Base-by-base conservation (phyloP, 805 yeast species). In the Yamadazyma paraphyllophila region DNA sequence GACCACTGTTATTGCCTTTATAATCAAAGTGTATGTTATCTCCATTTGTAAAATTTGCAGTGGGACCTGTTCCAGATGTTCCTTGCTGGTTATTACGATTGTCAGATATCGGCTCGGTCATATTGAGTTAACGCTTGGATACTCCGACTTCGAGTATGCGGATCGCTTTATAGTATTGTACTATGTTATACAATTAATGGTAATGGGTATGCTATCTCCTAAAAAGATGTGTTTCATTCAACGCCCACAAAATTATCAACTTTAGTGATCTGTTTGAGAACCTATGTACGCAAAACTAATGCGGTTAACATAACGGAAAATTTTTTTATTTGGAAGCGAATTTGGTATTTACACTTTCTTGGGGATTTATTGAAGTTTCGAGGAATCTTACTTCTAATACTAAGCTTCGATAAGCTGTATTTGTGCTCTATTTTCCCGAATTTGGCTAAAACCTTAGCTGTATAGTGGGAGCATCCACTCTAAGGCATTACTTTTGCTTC, bases 21-120 rank as follows among this genome's bases (percentile, higher is more conserved):
- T 59, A 59, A 27, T 60, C 65, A 48, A 70, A 68, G 44, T 66
- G 69, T 36, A 69, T 60, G 50, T 65, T 61, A 36, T 65, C 61
- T 12, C 74, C 74, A 33, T 51, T 51, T 16, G 45, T 51, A 32
- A 37, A 47, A 26, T 17, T 39, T 12, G 31, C 30, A 13, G 13
- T 24, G 15, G 43, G 31, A 13, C 13, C 26, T 4, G 12, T 26
- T 8, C 14, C 38, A 36, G 38, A 29, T 27, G 12, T 15, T 11
- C 36, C 13, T 14, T 27, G 40, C 33, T 37, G 32, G 30, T 27
- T 29, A 17, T 15, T 35, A n/a, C 27, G 13, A 13, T 17, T 31
- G 15, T 31, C 34, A 29, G 35, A 30, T 17, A 40, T 40, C 29
- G 31, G 30, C 43, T 40, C 36, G 12, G 36, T 36, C 43, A 40